Percentiles rank a stretch among this genome's conserved stretches.
These are phyloP conservation scores for Rhizopus delemar DNA, from an alignment of 371 early-diverging fungal genomes.

Conservation along the genomic window DNA sequence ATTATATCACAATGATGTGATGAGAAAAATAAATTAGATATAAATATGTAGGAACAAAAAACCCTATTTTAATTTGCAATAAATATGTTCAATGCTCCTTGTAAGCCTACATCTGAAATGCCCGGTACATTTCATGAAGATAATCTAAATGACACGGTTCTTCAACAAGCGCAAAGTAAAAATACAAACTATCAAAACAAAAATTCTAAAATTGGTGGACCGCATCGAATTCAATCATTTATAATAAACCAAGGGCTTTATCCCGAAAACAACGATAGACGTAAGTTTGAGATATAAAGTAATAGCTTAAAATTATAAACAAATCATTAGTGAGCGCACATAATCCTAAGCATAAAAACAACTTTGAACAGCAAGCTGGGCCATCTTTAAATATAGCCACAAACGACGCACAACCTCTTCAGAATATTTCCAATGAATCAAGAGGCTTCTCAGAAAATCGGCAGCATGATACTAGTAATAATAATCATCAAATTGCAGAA, in stretches of 20 bases:
- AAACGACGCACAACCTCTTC: too few relatives aligned
- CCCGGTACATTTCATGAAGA: neutral
- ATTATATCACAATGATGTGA: conserved; percentile 1
- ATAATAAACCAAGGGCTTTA: conserved; percentile 1
- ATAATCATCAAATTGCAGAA: too few relatives aligned
- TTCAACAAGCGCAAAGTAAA: too few relatives aligned
- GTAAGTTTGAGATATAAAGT: too few relatives aligned
- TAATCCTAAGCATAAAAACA: too few relatives aligned
- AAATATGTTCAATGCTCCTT: neutral
- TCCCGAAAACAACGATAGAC: neutral
- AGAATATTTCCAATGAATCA: too few relatives aligned
- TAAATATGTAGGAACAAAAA: neutral
- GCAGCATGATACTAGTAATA: too few relatives aligned
- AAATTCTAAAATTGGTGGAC: neutral
- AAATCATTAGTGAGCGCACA: too few relatives aligned
- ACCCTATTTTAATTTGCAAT: neutral
- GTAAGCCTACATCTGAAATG: neutral
- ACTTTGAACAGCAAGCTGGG: too few relatives aligned
- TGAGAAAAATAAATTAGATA: neutral
- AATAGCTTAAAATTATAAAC: too few relatives aligned
- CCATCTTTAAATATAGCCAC: too few relatives aligned
- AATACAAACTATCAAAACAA: neutral
- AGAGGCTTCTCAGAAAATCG: too few relatives aligned
- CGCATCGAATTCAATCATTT: neutral
- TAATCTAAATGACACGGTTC: neutral